Base-by-base conservation (phyloP, 805 yeast species). In the Cyberlindnera amylophila region DNA sequence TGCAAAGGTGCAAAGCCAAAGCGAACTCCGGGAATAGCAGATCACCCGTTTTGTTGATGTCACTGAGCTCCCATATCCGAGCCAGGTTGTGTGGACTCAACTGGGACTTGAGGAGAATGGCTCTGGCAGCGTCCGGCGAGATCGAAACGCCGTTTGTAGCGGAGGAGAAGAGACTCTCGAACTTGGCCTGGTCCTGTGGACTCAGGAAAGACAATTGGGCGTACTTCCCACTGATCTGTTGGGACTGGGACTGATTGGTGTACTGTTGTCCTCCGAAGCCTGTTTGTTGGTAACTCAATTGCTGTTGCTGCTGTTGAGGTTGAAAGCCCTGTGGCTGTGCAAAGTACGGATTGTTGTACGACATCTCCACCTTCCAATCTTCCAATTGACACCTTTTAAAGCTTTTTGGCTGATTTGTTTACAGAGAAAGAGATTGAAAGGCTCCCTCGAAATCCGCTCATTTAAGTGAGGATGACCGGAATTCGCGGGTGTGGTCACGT, bases 1-100 rank as follows among this genome's bases (percentile, higher is more conserved):
- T 84, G 61, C 96, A 88, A 49, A 91, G 71, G 62, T 89, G 91
- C 70, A 91, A 77, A 14, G 96, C 95, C 51, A 91, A 70, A 13
- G 95, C 95, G 70, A 91, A 91, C 61, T 91, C 97, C 1, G 98
- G 98, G 58, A 90, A 91, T 51, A 91, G 65, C 44, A 91, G 73
- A 41, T 79, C 74, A 2, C 98, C 98, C 12, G 93, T 81, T 55
- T 78, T 83, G 54, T 82, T 85, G 2, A 95, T 85, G 59, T 91
- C 98, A 14, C 95, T 76, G 47, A 91, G 70, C 19, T 84, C 81
- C 98, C 98, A 91, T 45, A 91, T 82, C 52, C 83, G 86, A 2
- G 95, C 93, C 53, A 91, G 70, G 29, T 81, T 75, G 28, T 78
- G 74, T 2, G 96, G 88, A 31, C 77, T 66, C 41, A 91, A 70